Evolutionary conservation across 23 red algal genomes (phyloP).

Genomic region (Gracilaria domingensis): DNA sequence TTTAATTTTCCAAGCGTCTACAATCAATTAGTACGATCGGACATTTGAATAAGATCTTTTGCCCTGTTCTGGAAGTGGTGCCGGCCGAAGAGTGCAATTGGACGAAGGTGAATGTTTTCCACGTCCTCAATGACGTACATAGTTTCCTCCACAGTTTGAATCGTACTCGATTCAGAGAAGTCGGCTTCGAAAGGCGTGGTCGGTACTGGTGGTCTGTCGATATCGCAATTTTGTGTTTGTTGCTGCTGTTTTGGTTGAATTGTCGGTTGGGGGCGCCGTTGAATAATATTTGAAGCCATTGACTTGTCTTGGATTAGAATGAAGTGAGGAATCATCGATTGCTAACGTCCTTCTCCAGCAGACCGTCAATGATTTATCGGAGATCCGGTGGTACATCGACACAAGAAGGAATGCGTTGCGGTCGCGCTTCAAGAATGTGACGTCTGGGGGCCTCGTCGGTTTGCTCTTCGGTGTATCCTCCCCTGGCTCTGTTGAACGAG

Average conservation of each 20-base stretch:
- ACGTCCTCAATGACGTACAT: slow-evolving; percentile 40
- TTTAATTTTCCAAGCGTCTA: neutral
- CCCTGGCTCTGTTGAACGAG: slow-evolving; percentile 61
- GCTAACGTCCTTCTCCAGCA: slow-evolving; percentile 54
- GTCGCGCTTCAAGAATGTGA: slow-evolving; percentile 28
- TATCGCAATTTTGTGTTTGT: neutral
- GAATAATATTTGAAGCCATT: neutral
- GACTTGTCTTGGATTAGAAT: slow-evolving; percentile 28
- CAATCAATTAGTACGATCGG: neutral
- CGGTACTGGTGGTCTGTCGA: slow-evolving; percentile 16
- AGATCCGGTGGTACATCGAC: slow-evolving; percentile 43
- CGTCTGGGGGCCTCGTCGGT: slow-evolving; percentile 26
- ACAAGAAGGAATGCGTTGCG: slow-evolving; percentile 52
- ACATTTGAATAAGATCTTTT: slow-evolving; percentile 1
- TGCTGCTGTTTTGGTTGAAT: neutral
- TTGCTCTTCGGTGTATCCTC: slow-evolving; percentile 18
- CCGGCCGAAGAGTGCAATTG: neutral
- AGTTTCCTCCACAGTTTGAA: slow-evolving; percentile 25
- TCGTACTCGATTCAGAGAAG: neutral
- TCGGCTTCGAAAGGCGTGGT: neutral
- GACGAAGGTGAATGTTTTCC: slow-evolving; percentile 11
- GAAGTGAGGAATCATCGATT: slow-evolving; percentile 54
- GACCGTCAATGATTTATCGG: slow-evolving; percentile 40
- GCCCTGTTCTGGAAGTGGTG: slow-evolving; percentile 18
- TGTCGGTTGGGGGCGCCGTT: neutral